Evolutionary conservation across 495 filamentous ascomycete genomes (phyloP).

Genomic region (Letharia columbiana): DNA sequence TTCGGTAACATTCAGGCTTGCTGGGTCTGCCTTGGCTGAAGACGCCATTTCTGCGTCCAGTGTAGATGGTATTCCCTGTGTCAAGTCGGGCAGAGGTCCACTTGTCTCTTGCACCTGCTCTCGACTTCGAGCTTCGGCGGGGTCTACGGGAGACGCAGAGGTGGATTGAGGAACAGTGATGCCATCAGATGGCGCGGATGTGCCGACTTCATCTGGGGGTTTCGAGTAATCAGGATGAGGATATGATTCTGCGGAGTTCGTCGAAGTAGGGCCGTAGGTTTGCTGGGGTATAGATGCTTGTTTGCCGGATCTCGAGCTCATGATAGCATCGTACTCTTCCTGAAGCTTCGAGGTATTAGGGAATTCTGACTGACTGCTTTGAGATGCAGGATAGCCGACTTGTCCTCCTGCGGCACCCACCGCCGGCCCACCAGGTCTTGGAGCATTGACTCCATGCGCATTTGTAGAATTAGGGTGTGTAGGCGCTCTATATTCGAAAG

Average conservation of each 20-base stretch:
- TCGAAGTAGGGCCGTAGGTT: background rate
- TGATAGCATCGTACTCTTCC: constrained; percentile 14
- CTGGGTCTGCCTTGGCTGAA: constrained; percentile 33
- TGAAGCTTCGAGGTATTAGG: constrained; percentile 19
- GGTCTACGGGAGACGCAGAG: constrained; percentile 19
- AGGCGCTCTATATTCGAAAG: constrained; percentile 38
- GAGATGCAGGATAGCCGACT: constrained; percentile 1
- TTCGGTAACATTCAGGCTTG: constrained; percentile 49
- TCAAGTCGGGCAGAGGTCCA: constrained; percentile 72
- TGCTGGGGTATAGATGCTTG: background rate
- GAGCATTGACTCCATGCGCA: constrained; percentile 12
- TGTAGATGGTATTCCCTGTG: constrained; percentile 85
- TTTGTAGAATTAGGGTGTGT: constrained; percentile 14
- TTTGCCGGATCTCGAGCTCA: constrained; percentile 1
- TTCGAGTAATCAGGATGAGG: constrained; percentile 31
- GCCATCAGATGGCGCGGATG: constrained; percentile 33
- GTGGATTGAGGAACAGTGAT: constrained; percentile 33
- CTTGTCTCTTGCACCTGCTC: constrained; percentile 24
- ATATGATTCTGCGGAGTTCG: constrained; percentile 8
- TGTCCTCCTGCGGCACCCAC: constrained; percentile 8
- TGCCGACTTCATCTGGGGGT: constrained; percentile 40
- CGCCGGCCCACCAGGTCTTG: constrained; percentile 1
- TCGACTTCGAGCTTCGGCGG: constrained; percentile 24
- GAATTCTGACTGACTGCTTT: constrained; percentile 4
- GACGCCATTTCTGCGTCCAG: constrained; percentile 57